These are phyloP conservation scores for Stemphylium lycopersici DNA, from an alignment of 2,329 filamentous ascomycete genomes.

Conservation along the genomic window DNA sequence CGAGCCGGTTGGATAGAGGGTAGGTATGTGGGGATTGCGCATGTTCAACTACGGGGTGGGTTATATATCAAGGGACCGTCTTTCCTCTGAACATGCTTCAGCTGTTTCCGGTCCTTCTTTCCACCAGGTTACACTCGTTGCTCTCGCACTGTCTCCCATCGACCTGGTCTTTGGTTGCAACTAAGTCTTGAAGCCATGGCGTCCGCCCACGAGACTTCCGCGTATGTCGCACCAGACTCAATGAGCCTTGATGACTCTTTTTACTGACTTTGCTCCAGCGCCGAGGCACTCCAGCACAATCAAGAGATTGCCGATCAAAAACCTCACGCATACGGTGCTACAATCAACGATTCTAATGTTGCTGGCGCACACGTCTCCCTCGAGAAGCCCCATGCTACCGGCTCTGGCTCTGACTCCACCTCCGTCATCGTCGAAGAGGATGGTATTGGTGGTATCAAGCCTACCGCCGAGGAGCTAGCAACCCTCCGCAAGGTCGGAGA, in stretches of 20 bases:
- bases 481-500: conserved; percentile 56
- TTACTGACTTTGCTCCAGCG: conserved; percentile 24
- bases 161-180: conserved; percentile 19
- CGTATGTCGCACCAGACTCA: conserved; percentile 26
- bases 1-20: conserved; percentile 18
- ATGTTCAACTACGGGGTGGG: conserved; percentile 15
- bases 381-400: conserved; percentile 23
- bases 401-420: conserved; percentile 18
- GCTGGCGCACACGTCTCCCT: conserved; percentile 20
- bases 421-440: conserved; percentile 35
- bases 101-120: conserved; percentile 18
- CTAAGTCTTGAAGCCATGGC: conserved; percentile 27
- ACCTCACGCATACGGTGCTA: conserved; percentile 37
- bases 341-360: conserved; percentile 27
- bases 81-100: conserved; percentile 10
- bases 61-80: conserved; percentile 36
- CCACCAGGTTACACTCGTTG: conserved; percentile 5
- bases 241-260: neutral
- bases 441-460: conserved; percentile 43
- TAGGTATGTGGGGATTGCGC: conserved; percentile 1
- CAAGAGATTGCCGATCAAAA: conserved; percentile 39
- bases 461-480: conserved; percentile 51
- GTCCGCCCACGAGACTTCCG: conserved; percentile 35
- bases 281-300: conserved; percentile 39
- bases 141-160: conserved; percentile 8